Evolutionary conservation across 352 stramenopile species (phyloP), one percentile per base, ranked within the genome.

Genomic region (Elongisporangium anandrum): DNA sequence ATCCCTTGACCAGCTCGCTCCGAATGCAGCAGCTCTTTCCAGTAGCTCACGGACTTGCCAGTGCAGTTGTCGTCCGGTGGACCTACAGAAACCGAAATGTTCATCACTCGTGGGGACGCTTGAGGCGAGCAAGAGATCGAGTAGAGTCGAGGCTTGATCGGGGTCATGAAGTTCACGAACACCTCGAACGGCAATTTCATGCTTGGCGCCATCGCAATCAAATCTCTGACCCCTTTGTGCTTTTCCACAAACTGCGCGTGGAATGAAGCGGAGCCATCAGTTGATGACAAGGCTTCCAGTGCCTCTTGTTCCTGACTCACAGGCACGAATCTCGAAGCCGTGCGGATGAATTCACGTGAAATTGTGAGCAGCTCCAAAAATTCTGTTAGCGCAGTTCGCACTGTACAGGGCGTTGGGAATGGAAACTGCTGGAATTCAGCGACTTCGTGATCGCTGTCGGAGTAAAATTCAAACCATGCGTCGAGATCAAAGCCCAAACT

Each of bases 141-240:
- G 69, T 98, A 99, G 53, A 94, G 88, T 1, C 95, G 79, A 9
- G 95, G 92, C 59, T 96, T 86, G 24, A 98, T 77, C 21, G 82
- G 66, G 13, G 91, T 89, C 29, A 82, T 77, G 22, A 98, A 62
- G 58, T 93, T 81, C 50, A 83, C 72, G 17, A 99, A 79, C 21
- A 98, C 91, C 48, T 71, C 64, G n/a, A 81, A 71, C 0, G 72
- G 68, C 13, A 82, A 76, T 17, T 54, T 45, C 2, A 88, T 63
- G 47, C 68, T 82, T 24, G 79, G 79, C 10, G 73, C 75, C 12
- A 83, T 60, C 16, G 83, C 69, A 0, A 98, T 61, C 47, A 98
- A 59, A 50, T 96, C 86, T 2, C 81, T 59, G 9, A 98, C 64
- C 1, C 86, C 85, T 9, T 87, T 79, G 39, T 94, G 69, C 22